phyloP scores from a whole-genome alignment of 495 filamentous ascomycete species.

The Aspergillus conjunctus region DNA sequence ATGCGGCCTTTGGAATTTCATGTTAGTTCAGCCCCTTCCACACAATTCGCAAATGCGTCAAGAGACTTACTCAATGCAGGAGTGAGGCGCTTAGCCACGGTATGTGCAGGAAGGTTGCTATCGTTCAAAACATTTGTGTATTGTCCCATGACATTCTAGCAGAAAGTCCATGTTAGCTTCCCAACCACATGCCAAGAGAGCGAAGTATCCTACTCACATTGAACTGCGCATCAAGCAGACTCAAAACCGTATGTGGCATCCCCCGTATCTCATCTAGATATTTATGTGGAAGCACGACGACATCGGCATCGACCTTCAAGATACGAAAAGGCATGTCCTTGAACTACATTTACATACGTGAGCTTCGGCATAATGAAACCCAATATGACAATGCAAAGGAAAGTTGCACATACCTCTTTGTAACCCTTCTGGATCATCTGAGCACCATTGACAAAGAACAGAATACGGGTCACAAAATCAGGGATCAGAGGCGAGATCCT shows the following conservation, averaged over 20 bases:
- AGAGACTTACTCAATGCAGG: conserved; percentile 28
- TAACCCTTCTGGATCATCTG: too few species aligned
- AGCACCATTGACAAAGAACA: too few species aligned
- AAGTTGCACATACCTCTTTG: not conserved
- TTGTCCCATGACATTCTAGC: conserved; percentile 35
- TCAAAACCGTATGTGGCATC: conserved; percentile 25
- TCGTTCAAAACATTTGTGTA: conserved; percentile 35
- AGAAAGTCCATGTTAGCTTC: too few species aligned
- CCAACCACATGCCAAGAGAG: not conserved
- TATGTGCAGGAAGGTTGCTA: conserved; percentile 29
- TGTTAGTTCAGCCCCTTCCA: not conserved
- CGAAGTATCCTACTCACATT: conserved; percentile 20
- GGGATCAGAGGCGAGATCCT: too few species aligned
- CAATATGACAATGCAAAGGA: not conserved
- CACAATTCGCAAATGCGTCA: not conserved
- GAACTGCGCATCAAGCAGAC: conserved; percentile 34
- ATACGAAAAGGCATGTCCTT: conserved; percentile 34
- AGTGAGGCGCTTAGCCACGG: conserved; percentile 32
- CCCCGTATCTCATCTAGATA: conserved; percentile 34
- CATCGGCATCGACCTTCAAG: conserved; percentile 38
- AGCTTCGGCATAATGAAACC: not conserved
- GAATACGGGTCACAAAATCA: too few species aligned
- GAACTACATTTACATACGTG: conserved; percentile 22
- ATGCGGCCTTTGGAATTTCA: conserved; percentile 30
- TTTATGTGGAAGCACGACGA: conserved; percentile 35